These are phyloP conservation scores for Chlamydomonas schloesseri DNA, from an alignment of 139 green algal genomes.

Conservation along the genomic window DNA sequence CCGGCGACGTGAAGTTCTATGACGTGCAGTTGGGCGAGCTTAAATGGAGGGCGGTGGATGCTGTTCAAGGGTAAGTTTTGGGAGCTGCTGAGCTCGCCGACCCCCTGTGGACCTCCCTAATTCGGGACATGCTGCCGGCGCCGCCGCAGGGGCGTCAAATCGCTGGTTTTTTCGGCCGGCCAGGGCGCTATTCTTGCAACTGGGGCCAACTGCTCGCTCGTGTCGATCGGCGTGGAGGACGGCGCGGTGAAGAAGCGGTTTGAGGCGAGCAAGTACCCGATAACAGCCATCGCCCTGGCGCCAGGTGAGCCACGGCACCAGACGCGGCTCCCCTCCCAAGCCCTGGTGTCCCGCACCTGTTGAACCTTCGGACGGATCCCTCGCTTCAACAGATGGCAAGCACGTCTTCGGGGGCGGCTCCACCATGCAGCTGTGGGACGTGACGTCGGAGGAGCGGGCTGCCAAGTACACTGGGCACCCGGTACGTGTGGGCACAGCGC, in stretches of 20 bases:
- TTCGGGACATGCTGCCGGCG: too few relatives aligned
- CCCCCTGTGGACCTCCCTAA: not conserved
- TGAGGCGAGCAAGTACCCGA: slow-evolving; percentile 67
- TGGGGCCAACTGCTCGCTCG: slow-evolving; percentile 32
- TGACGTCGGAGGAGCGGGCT: slow-evolving; percentile 52
- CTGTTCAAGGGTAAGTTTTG: slow-evolving; percentile 70
- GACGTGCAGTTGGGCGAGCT: slow-evolving; percentile 67
- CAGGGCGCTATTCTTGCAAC: slow-evolving; percentile 41
- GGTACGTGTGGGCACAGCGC: too few relatives aligned
- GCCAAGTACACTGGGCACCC: slow-evolving; percentile 77
- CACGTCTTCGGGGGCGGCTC: slow-evolving; percentile 63
- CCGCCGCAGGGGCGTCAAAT: slow-evolving; percentile 55
- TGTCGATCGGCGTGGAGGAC: slow-evolving; percentile 27
- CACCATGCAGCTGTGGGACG: slow-evolving; percentile 73
- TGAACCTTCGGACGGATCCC: too few relatives aligned
- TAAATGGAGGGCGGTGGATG: slow-evolving; percentile 58
- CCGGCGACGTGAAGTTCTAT: slow-evolving; percentile 70
- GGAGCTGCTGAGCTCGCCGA: not conserved
- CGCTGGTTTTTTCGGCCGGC: slow-evolving; percentile 33
- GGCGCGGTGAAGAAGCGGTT: slow-evolving; percentile 50
- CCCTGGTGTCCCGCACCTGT: not conserved
- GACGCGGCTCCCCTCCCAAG: not conserved
- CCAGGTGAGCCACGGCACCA: slow-evolving; percentile 49
- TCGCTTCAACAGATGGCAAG: slow-evolving; percentile 53
- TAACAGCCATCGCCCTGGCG: slow-evolving; percentile 55